Evolutionary conservation across 140 eudicot genomes (phyloP), one percentile per base, ranked within the genome.

Genomic region (Oenanthe javanica): DNA sequence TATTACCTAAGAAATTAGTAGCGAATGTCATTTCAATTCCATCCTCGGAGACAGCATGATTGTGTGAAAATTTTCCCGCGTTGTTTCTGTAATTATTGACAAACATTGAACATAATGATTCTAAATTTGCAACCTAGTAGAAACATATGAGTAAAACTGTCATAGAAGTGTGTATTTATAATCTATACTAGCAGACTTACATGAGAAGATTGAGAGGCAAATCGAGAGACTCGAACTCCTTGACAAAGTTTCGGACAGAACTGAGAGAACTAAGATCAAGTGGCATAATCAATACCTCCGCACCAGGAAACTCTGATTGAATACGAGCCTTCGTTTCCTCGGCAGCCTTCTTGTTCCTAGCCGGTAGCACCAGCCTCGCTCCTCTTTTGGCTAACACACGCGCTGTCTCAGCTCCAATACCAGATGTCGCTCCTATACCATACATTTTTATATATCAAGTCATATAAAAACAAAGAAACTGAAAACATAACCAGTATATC

Each of bases 1-100:
- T 73, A 48, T 48, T 83, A 93, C 98, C 98, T 79, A 94, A 73
- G 79, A 89, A 96, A 79, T 96, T 95, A 25, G 99, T 96, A 0
- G 99, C 99, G 64, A 96, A 96, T 21, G 99, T 90, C 99, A 93
- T 90, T 88, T 96, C 99, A 25, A 93, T 81, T 50, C 98, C 98
- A 49, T 96, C 99, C 77, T 91, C 97, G 0, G 99, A 86, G 81
- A 93, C 77, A 31, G 83, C 90, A 64, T 91, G 89, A 42, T 86
- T 87, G 75, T 86, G 86, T 13, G 97, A 81, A 82, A 96, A 96
- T 84, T 89, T 96, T 2, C 99, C 99, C 27, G 99, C 99, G 82
- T 96, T 92, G 79, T 92, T 92, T 82, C 97, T 92, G 86, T 31
- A 31, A 78, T 67, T 67, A 10, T 63, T 36, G 15, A 23, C 0